These are phyloP conservation scores for Phialocephala sp. DNA, from an alignment of 2,329 filamentous ascomycete species.

Conservation along the genomic window DNA sequence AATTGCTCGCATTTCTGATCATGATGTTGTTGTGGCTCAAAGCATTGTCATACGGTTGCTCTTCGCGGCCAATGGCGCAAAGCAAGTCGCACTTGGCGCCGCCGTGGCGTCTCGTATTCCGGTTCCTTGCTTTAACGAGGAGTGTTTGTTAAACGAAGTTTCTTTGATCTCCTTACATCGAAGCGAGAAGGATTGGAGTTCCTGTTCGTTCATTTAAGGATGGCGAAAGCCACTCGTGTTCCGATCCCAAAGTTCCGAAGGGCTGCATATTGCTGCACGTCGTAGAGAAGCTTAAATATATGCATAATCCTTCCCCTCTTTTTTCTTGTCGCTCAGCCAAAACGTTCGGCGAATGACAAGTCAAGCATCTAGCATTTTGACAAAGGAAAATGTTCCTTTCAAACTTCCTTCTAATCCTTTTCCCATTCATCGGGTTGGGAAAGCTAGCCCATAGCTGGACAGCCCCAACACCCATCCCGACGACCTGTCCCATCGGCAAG, in stretches of 20 bases:
- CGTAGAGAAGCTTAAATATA: slow-evolving; percentile 6
- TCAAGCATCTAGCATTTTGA: no score
- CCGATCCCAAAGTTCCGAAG: not conserved
- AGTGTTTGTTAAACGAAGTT: not conserved
- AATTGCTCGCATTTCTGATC: not conserved
- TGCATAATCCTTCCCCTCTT: not conserved
- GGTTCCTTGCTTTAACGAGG: not conserved
- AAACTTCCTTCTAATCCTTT: not conserved
- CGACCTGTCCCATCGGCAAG: slow-evolving; percentile 3
- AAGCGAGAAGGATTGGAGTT: not conserved
- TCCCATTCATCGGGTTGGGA: no score
- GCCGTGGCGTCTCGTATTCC: slow-evolving; percentile 10
- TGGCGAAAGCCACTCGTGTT: slow-evolving; percentile 5
- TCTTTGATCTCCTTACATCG: not conserved
- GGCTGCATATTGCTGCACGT: not conserved
- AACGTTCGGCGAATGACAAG: no score
- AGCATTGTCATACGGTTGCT: slow-evolving; percentile 4
- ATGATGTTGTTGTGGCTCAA: not conserved
- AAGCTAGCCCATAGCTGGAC: not conserved
- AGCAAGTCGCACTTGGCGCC: slow-evolving; percentile 3
- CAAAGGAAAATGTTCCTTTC: not conserved
- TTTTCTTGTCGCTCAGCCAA: not conserved
- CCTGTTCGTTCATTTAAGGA: not conserved
- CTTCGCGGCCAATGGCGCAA: not conserved
- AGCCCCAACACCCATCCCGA: not conserved